Evolutionary conservation across 2,329 filamentous ascomycete genomes (phyloP).

Genomic region (Aspergillus fructus): DNA sequence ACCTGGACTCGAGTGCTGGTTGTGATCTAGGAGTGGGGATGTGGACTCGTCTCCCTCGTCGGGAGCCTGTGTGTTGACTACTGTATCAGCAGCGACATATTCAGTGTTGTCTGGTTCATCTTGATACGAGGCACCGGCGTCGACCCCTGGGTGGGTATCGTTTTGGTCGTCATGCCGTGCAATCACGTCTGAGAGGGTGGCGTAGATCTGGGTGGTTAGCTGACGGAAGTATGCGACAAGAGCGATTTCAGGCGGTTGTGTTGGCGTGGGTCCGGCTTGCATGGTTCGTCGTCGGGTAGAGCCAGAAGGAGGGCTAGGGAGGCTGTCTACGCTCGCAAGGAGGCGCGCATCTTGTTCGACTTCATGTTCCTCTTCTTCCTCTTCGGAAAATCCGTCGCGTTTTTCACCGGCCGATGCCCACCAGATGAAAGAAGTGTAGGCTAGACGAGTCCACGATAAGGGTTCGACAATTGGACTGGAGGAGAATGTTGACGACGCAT

Average conservation of each 20-base stretch:
- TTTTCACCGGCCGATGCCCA: constrained; percentile 66
- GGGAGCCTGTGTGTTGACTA: constrained; percentile 24
- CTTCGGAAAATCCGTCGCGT: constrained; percentile 54
- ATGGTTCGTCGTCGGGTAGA: constrained; percentile 28
- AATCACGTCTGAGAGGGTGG: constrained; percentile 44
- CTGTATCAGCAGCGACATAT: neutral
- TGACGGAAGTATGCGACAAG: constrained; percentile 52
- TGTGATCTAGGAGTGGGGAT: constrained; percentile 23
- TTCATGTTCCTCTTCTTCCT: constrained; percentile 52
- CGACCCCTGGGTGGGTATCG: constrained; percentile 15
- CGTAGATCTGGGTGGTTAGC: constrained; percentile 47
- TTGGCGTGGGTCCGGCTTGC: constrained; percentile 26
- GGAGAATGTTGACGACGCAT: constrained; percentile 43
- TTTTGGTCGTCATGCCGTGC: constrained; percentile 37
- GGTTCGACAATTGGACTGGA: constrained; percentile 53
- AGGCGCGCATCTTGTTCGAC: constrained; percentile 45
- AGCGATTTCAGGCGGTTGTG: constrained; percentile 46
- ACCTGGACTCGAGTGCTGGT: constrained; percentile 1
- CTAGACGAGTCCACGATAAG: constrained; percentile 59
- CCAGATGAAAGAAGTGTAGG: constrained; percentile 65
- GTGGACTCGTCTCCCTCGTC: constrained; percentile 28
- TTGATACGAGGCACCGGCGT: constrained; percentile 20
- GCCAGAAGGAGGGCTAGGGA: constrained; percentile 27
- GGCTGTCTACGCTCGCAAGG: constrained; percentile 35
- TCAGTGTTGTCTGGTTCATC: constrained; percentile 12